These are phyloP conservation scores for Sporothrix dimorphospora DNA, from an alignment of 2,329 filamentous ascomycete genomes.

Conservation along the genomic window DNA sequence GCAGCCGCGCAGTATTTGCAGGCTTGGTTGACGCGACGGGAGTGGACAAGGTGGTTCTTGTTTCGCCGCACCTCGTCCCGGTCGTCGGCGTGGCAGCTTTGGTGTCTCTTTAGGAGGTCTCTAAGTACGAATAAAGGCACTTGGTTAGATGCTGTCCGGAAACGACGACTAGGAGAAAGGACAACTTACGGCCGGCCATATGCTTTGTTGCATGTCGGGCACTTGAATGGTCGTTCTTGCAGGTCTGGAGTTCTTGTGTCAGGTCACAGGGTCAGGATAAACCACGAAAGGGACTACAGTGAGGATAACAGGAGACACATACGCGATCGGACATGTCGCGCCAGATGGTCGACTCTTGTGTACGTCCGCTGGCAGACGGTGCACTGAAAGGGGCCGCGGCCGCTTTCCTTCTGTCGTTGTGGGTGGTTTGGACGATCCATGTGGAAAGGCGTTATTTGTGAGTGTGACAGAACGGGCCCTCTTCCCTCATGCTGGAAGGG, in stretches of 20 bases:
- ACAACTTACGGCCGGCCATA: constrained; percentile 30
- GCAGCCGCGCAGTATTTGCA: constrained; percentile 56
- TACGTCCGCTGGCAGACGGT: constrained; percentile 30
- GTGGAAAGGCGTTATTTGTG: neutral
- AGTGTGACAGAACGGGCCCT: neutral
- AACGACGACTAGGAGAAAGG: too few relatives aligned
- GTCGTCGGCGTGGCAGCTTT: constrained; percentile 24
- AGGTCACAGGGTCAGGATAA: neutral
- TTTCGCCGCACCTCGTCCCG: neutral
- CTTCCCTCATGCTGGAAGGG: too few relatives aligned
- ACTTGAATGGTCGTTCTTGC: constrained; percentile 32
- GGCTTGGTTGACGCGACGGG: constrained; percentile 56
- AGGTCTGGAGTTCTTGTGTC: constrained; percentile 20
- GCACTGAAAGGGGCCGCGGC: constrained; percentile 30
- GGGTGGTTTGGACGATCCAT: neutral
- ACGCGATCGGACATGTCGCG: constrained; percentile 32
- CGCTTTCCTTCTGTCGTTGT: constrained; percentile 5
- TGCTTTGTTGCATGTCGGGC: constrained; percentile 28
- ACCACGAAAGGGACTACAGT: too few relatives aligned
- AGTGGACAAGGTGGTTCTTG: constrained; percentile 32
- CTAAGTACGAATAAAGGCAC: neutral
- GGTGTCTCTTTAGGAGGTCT: constrained; percentile 32
- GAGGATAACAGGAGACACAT: neutral
- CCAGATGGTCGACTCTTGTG: constrained; percentile 31
- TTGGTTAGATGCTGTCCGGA: neutral